Base-by-base conservation (phyloP, 2,329 filamentous ascomycete genomes). In the Coniochaeta ligniaria region DNA sequence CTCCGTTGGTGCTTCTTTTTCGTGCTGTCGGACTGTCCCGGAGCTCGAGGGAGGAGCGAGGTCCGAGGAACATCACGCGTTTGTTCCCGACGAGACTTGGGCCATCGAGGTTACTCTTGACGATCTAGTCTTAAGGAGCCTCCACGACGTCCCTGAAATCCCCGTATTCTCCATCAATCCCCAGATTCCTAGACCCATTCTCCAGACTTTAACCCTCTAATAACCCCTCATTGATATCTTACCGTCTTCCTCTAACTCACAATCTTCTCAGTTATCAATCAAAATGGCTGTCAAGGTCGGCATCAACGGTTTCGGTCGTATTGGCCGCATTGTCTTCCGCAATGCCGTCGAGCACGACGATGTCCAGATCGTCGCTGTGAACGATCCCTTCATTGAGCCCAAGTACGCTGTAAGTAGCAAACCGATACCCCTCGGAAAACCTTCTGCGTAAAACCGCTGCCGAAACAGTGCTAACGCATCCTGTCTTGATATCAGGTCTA, bases 301-400 rank as follows among this genome's bases (percentile, higher is more conserved):
- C 79, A 97, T 96, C 89, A 98, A 97, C 90, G 94, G 95, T 80
- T 99, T 99, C 85, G 95, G 95, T 83, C 93, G 95, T 81, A 99
- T 99, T 81, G 95, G 95, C 75, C 91, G 95, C 79, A 97, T 99
- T 79, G 89, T 98, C 84, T 95, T 98, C 90, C 92, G 94, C 83
- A 98, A 97, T 84, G 91, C 94, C 73, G 77, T 96, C 76, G 89
- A 96, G 87, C 90, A 94, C 82, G 80, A 84, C 72, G 90, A 96
- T 63, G 90, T 98, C 75, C 85, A 96, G 73, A 84, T 99, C 73
- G 92, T 97, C 73, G 94, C 95, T 72, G 92, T 97, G 82, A 98
- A 99, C 86, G 95, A 98, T 79, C 95, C 95, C 72, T 98, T 99
- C 89, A 98, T 99, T 82, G 93, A 97, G 82, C 86, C 91, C 73